These are phyloP conservation scores for Talaromyces marneffei DNA, from an alignment of 2,329 filamentous ascomycete species.

Conservation along the genomic window DNA sequence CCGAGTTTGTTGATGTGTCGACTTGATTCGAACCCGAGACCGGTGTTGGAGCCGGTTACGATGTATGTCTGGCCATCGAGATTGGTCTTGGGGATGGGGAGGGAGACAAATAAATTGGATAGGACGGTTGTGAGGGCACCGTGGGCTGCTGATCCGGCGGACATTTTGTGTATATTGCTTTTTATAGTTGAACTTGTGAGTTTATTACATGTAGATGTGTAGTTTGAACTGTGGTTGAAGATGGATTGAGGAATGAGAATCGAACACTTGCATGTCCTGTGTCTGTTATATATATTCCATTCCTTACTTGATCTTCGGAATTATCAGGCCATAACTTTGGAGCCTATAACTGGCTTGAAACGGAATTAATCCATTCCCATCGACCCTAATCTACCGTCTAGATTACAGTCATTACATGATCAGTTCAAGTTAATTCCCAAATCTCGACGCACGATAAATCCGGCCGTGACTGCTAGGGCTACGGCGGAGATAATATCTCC, in stretches of 20 bases:
- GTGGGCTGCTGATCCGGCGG: conserved; percentile 2
- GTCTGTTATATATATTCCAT: background rate
- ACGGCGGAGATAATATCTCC: conserved; percentile 14
- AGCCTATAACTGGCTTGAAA: background rate
- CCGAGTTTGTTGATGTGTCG: conserved; percentile 36
- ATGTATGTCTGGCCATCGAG: conserved; percentile 39
- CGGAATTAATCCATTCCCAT: conserved; percentile 1
- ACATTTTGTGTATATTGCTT: conserved; percentile 5
- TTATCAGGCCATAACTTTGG: background rate
- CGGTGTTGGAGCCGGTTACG: conserved; percentile 47
- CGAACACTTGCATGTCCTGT: background rate
- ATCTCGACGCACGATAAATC: background rate
- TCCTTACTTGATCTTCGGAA: background rate
- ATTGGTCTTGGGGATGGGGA: conserved; percentile 6
- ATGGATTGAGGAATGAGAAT: too few relatives aligned
- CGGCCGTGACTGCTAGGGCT: background rate
- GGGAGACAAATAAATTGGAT: conserved; percentile 12
- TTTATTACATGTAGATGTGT: too few relatives aligned
- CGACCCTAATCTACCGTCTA: too few relatives aligned
- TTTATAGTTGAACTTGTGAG: too few relatives aligned
- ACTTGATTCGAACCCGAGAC: conserved; percentile 45
- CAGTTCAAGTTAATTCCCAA: background rate
- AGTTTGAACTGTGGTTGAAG: too few relatives aligned
- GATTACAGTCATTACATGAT: too few relatives aligned
- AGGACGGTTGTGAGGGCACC: conserved; percentile 2